Conservation (phyloP, 306 rosid species). For the Prinsepia uniflora region DNA sequence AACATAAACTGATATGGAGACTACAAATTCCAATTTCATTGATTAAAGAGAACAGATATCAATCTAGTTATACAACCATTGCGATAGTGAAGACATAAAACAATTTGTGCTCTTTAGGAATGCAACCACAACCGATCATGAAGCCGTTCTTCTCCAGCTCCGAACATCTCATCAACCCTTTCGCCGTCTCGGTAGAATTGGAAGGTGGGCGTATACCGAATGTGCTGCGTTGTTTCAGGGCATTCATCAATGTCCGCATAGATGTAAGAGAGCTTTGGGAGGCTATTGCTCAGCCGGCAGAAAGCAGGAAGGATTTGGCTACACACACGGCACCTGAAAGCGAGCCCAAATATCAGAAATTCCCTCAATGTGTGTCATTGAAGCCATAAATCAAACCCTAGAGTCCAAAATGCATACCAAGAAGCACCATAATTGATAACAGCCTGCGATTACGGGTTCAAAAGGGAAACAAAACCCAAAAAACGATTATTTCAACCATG, state of each 20-base stretch:
- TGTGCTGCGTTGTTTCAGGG: constrained; percentile 80
- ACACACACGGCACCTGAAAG: constrained; percentile 77
- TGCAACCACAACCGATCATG: constrained; percentile 61
- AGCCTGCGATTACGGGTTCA: constrained; percentile 48
- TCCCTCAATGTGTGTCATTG: background rate
- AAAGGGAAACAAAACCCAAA: constrained; percentile 5
- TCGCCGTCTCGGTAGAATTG: constrained; percentile 73
- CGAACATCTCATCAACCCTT: constrained; percentile 68
- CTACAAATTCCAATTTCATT: background rate
- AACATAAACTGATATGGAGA: too few species aligned
- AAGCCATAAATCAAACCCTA: constrained; percentile 30
- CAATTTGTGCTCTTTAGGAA: constrained; percentile 23
- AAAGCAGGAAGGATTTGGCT: constrained; percentile 74
- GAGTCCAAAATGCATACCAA: constrained; percentile 50
- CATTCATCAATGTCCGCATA: constrained; percentile 86
- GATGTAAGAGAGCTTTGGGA: constrained; percentile 64
- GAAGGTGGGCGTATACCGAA: constrained; percentile 81
- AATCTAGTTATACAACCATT: too few species aligned
- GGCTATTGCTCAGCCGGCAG: constrained; percentile 61
- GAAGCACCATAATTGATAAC: constrained; percentile 93
- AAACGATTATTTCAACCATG: background rate
- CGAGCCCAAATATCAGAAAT: background rate
- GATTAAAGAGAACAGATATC: background rate
- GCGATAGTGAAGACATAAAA: background rate
- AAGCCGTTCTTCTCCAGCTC: constrained; percentile 56